Evolutionary conservation across 441 rosid species (phyloP), one percentile per base, ranked within the genome.

Genomic region (Gossypium schwendimanii): DNA sequence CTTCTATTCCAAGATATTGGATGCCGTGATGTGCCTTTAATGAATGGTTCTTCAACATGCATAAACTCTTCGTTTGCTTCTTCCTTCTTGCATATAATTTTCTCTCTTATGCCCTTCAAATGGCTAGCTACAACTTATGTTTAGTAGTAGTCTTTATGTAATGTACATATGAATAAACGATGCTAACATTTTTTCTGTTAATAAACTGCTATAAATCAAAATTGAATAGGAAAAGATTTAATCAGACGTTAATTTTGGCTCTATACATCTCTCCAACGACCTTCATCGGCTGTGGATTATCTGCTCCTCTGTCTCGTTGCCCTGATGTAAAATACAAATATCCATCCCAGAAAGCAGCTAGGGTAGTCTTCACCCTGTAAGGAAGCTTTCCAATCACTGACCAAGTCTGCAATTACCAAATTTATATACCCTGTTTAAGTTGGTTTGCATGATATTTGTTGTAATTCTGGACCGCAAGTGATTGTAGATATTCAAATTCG

Each of bases 271-370:
- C 93, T 69, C 88, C 94, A 18, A 89, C 80, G 65, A 94, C 95
- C 84, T 88, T 88, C 58, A 77, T 86, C 0, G 97, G 98, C 41
- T 84, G 88, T 24, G 98, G 98, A 86, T 91, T 84, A 10, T 82
- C 90, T 0, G 91, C 91, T 74, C 96, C 97, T 84, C 93, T 88
- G 76, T 94, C 97, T 3, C 96, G 84, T 77, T 91, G 97, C 54
- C 97, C 98, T 0, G 98, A 94, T 20, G 97, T 90, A 68, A 91
- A 90, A 73, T 91, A 91, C 80, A 91, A 74, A 84, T 90, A 87
- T 63, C 96, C 96, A 57, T 90, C 85, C 93, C 93, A 90, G 73
- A 80, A 86, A 1, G 96, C 95, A 14, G 87, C 82, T 52, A 86
- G 81, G 0, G 96, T 82, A 5, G 96, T 90, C 87, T 94, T 94